A percentile compares a stretch with the other conserved stretches of the same genome.
Evolutionary conservation across 306 rosid genomes (phyloP).

Genomic region (Vachellia pachyceras): DNA sequence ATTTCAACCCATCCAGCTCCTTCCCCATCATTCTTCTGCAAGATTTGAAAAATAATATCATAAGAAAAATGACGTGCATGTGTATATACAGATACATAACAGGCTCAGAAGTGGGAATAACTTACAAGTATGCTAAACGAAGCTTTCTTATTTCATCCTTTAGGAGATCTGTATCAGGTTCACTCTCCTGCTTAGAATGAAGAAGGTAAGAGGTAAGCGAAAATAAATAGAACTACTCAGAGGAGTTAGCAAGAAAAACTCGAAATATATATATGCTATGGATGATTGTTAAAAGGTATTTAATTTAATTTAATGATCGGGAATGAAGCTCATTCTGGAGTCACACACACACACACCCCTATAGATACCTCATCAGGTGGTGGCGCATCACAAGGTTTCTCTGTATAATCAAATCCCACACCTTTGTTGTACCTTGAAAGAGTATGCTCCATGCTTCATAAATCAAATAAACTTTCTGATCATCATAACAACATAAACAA

Average conservation of each 20-base stretch:
- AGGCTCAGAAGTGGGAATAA: neutral
- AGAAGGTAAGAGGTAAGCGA: neutral
- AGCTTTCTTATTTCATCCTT: slow-evolving; percentile 54
- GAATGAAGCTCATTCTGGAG: neutral
- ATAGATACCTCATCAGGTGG: slow-evolving; percentile 38
- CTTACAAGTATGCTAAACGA: slow-evolving; percentile 60
- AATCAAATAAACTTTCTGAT: slow-evolving; percentile 28
- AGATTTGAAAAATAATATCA: neutral
- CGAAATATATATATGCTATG: neutral
- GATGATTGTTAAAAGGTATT: neutral
- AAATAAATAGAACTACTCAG: neutral
- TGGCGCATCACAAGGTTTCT: slow-evolving; percentile 35
- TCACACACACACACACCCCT: neutral
- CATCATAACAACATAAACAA: slow-evolving; percentile 20
- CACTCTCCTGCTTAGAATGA: slow-evolving; percentile 39
- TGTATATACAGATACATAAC: neutral
- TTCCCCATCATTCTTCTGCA: slow-evolving; percentile 70
- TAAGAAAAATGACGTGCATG: neutral
- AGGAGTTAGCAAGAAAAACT: neutral
- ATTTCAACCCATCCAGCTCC: slow-evolving; percentile 68
- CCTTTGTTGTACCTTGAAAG: slow-evolving; percentile 59
- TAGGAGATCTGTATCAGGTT: slow-evolving; percentile 37
- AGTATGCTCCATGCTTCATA: slow-evolving; percentile 69
- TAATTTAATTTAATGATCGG: neutral
- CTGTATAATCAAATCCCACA: slow-evolving; percentile 35